These are phyloP conservation scores for Schwanniomyces yamadae DNA, from an alignment of 805 yeast species.

Conservation along the genomic window DNA sequence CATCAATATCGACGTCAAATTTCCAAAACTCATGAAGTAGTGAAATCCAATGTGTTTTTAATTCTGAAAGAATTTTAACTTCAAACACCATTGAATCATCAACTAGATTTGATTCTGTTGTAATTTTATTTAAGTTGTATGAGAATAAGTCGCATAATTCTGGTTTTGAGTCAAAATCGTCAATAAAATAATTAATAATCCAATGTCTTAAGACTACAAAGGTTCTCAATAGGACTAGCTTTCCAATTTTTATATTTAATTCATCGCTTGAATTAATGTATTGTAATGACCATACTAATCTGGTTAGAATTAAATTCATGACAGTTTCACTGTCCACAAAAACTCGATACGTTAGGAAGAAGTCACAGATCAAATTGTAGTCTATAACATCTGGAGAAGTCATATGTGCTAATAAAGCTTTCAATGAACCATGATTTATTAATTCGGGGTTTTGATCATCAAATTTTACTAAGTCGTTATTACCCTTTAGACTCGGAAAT, in stretches of 20 bases:
- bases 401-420: conserved; percentile 54
- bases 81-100: conserved; percentile 29
- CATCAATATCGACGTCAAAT: conserved; percentile 20
- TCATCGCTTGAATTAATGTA: conserved; percentile 29
- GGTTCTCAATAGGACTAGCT: conserved; percentile 70
- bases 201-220: conserved; percentile 89
- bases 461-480: conserved; percentile 28
- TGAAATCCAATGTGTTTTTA: conserved; percentile 42
- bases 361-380: conserved; percentile 78
- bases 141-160: conserved; percentile 46
- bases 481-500: conserved; percentile 30
- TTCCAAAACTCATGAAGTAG: conserved; percentile 33
- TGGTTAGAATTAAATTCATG: conserved; percentile 56
- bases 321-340: conserved; percentile 61
- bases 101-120: conserved; percentile 29
- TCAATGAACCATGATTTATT: conserved; percentile 38
- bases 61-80: conserved; percentile 34
- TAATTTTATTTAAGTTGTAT: conserved; percentile 43
- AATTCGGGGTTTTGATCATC: conserved; percentile 32
- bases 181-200: conserved; percentile 81
- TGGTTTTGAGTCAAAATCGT: conserved; percentile 55
- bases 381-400: conserved; percentile 76
- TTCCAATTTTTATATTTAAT: conserved; percentile 47
- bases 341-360: conserved; percentile 78
- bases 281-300: conserved; percentile 73